Evolutionary conservation across 306 rosid species (phyloP).

Genomic region (Fragaria nilgerrensis): DNA sequence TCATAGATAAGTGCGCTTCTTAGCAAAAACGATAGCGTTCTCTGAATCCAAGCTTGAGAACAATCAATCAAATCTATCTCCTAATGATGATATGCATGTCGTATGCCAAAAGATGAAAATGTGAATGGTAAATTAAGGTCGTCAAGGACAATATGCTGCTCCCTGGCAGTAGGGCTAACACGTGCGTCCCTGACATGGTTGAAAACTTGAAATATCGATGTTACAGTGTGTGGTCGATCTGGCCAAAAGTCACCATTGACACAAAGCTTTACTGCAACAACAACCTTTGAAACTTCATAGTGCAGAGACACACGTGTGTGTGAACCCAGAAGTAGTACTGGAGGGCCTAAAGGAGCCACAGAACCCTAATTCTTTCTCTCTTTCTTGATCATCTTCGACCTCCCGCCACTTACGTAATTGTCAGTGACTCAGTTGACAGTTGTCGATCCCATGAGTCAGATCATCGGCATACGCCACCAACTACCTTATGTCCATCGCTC

Average conservation of each 20-base stretch:
- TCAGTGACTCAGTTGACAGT: constrained; percentile 19
- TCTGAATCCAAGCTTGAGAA: not conserved
- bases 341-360: not conserved
- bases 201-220: not conserved
- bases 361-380: not conserved
- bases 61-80: not conserved
- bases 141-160: not conserved
- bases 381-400: constrained; percentile 37
- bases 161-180: not conserved
- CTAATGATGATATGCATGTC: not conserved
- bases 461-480: not conserved
- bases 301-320: constrained; percentile 37
- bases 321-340: not conserved
- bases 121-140: not conserved
- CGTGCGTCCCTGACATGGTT: constrained; percentile 9
- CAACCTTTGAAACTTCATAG: constrained; percentile 34
- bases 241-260: not conserved
- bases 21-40: too few species aligned
- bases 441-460: constrained; percentile 28
- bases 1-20: too few species aligned
- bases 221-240: not conserved
- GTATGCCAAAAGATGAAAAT: not conserved
- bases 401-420: constrained; percentile 21
- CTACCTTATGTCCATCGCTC: not conserved
- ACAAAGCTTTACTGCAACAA: constrained; percentile 12